Evolutionary conservation across 305 asterid genomes (phyloP).

Genomic region (Fraxinus greggii): DNA sequence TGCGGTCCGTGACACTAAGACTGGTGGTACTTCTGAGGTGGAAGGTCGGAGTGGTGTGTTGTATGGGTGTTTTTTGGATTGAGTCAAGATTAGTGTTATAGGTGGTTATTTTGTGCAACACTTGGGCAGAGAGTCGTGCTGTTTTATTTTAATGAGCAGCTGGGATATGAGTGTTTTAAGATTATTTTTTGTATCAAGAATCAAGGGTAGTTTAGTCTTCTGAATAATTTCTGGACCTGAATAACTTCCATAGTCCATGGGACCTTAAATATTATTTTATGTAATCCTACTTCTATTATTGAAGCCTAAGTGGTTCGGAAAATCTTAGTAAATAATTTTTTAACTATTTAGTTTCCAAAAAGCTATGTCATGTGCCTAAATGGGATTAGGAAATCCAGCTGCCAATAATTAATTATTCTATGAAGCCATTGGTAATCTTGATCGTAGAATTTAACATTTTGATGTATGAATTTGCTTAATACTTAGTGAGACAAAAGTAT

Average conservation of each 20-base stretch:
- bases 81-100: neutral
- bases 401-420: neutral
- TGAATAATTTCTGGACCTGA: neutral
- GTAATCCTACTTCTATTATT: neutral
- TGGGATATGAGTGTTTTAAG: neutral
- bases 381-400: neutral
- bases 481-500: neutral
- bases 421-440: neutral
- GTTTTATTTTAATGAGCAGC: neutral
- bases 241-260: neutral
- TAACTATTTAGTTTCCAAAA: neutral
- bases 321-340: neutral
- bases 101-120: conserved; percentile 5
- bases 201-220: neutral
- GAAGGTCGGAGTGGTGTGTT: neutral
- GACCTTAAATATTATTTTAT: neutral
- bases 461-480: neutral
- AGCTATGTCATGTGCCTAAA: neutral
- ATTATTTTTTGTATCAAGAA: neutral
- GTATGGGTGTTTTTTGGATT: neutral
- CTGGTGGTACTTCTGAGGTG: neutral
- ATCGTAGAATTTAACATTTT: neutral
- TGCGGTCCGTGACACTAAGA: too few species aligned
- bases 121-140: neutral
- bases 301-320: neutral